Base-by-base conservation (phyloP, 2,329 filamentous ascomycete genomes). In the Monascus ruber region DNA sequence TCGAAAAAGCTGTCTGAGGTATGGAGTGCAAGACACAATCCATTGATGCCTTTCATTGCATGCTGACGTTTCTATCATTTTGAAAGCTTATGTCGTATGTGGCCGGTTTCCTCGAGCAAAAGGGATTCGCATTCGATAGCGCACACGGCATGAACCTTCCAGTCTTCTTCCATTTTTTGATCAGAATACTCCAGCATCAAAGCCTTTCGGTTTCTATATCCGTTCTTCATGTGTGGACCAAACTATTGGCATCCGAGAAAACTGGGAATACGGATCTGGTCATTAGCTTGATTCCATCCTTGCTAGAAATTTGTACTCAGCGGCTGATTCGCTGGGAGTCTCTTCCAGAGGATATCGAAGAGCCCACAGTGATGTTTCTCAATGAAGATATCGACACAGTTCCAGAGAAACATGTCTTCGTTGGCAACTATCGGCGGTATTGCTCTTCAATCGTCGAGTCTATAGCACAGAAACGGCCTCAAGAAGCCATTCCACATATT, bases 1-100 rank as follows among this genome's bases (percentile, higher is more conserved):
- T 79, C 85, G 32, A 96, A 96, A 67, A 95, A 94, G 62, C 77
- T 96, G 35, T 87, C 88, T 1, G 91, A 98, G 75, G 84, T 87
- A 71, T 48, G 65, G 33, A 37, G 31, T 27, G 10, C 17, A 17
- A 17, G 17, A 17, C 17, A 17, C 3, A 24, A 8, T 10, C 4
- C 7, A 11, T 1, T n/a, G 32, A 33, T 9, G 25, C 31, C 17
- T 7, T 29, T 7, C 27, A 36, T 38, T 31, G 45, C 38, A 34
- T 35, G 45, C 45, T 34, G 9, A 39, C 35, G 29, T 24, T 33
- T 17, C 45, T 33, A 8, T 38, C 35, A 31, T 24, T 33, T 17
- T 36, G 10, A 35, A 47, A 91, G 84, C 77, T 94, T 68, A 70
- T 95, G 6, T 89, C 88, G 24, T 85, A 84, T 52, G 70, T 95